phyloP scores from a whole-genome alignment of 805 yeast species.

The Tetrapisispora phaffii region DNA sequence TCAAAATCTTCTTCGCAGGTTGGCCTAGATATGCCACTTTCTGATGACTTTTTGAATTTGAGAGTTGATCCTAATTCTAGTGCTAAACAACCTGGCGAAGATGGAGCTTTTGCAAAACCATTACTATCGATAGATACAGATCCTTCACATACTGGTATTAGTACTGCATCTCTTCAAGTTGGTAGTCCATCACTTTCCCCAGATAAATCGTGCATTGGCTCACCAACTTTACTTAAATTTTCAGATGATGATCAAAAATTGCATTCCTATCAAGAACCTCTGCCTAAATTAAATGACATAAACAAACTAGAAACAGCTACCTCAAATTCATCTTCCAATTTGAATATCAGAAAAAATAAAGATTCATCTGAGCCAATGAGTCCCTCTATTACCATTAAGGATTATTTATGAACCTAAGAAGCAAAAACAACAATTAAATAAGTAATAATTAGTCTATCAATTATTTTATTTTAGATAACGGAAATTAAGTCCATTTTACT shows the following conservation, averaged over 20 bases:
- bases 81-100: not conserved
- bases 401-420: not conserved
- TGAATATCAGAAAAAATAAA: not conserved
- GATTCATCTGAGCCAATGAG: not conserved
- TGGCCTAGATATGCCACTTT: not conserved
- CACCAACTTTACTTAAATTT: slow-evolving; percentile 26
- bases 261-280: slow-evolving; percentile 26
- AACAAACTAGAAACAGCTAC: not conserved
- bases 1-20: slow-evolving; percentile 6
- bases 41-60: not conserved
- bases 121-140: slow-evolving; percentile 22
- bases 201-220: slow-evolving; percentile 16
- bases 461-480: not conserved
- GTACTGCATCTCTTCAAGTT: slow-evolving; percentile 9
- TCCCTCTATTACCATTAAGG: slow-evolving; percentile 9
- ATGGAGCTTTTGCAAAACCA: slow-evolving; percentile 7
- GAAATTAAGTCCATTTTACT: not conserved
- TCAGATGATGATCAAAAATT: slow-evolving; percentile 14
- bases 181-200: slow-evolving; percentile 28
- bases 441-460: not conserved
- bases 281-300: slow-evolving; percentile 12
- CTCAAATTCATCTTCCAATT: not conserved
- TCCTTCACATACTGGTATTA: slow-evolving; percentile 17
- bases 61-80: not conserved
- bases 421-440: not conserved